Base-by-base conservation (phyloP, 2,329 filamentous ascomycete species). In the Lecanicillium sp. region DNA sequence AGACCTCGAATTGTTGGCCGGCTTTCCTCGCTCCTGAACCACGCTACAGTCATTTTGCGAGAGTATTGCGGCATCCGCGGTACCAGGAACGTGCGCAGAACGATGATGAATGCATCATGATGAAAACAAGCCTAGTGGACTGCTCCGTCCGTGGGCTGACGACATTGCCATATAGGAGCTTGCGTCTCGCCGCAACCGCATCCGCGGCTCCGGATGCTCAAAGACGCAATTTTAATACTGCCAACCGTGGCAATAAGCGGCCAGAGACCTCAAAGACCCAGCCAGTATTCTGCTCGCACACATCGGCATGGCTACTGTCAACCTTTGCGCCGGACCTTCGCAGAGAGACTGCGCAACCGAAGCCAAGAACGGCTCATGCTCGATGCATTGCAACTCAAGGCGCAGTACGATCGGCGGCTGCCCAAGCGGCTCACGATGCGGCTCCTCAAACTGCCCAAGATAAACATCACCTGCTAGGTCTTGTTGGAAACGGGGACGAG, bases 401-500 rank as follows among this genome's bases (percentile, higher is more conserved):
- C 11, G 22, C 22, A 25, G 22, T 11, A 25, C 22, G 22, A 25
- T 25, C 22, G 11, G 22, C 22, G 6, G 22, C 22, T 11, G 22
- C 11, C 22, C 6, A 11, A 25, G 22, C 6, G 17, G 40, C 50
- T 9, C 41, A 42, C 4, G 36, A 50, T 4, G 36, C 44, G 30
- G 44, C 39, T 4, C 29, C 48, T 29, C 37, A 40, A 22, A 29
- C 44, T 44, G 17, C 39, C 3, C 49, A 51, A 17, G 49, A 54
- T 34, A 51, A 64, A 49, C 51, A 70, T 17, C 64, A 75, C 35
- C 64, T 81, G 19, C 60, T 79, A 41, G 63, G 60, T 1, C 59
- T 79, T 33, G 66, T 82, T 32, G 67, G 70, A 30, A 63, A 68
- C 15, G 69, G 70, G 30, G 61, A 65, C 31, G 64, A 64, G 34